These are phyloP conservation scores for Vigna radiata DNA, from an alignment of 306 rosid species.

Conservation along the genomic window DNA sequence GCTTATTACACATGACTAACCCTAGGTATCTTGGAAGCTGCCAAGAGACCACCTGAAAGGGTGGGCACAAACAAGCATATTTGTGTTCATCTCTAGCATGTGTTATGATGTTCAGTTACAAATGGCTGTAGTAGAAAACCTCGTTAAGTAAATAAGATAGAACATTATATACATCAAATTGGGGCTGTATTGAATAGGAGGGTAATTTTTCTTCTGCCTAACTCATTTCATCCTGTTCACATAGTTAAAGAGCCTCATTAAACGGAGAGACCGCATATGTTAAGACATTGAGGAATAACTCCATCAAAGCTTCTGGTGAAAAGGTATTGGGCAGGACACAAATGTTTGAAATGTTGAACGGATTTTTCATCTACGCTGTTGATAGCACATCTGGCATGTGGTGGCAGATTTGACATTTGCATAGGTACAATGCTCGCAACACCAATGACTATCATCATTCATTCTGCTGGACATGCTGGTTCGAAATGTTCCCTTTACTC, in stretches of 20 bases:
- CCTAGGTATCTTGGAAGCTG: slow-evolving; percentile 36
- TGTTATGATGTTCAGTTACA: slow-evolving; percentile 44
- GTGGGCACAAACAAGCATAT: slow-evolving; percentile 45
- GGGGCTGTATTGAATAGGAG: slow-evolving; percentile 27
- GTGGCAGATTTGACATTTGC: slow-evolving; percentile 55
- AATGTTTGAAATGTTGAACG: slow-evolving; percentile 18
- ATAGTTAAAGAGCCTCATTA: slow-evolving; percentile 27
- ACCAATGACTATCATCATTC: slow-evolving; percentile 53
- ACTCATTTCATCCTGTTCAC: slow-evolving; percentile 35
- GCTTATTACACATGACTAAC: slow-evolving; percentile 32
- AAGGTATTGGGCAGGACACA: slow-evolving; percentile 27
- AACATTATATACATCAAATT: slow-evolving; percentile 52
- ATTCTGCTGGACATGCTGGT: slow-evolving; percentile 40
- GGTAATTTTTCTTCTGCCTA: slow-evolving; percentile 33
- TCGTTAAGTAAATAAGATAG: slow-evolving; percentile 17
- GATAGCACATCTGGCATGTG: slow-evolving; percentile 61
- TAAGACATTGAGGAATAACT: neutral
- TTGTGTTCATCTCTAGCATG: slow-evolving; percentile 45
- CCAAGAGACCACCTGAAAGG: slow-evolving; percentile 38
- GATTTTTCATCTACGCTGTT: slow-evolving; percentile 46
- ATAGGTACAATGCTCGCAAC: slow-evolving; percentile 58
- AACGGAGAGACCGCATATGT: slow-evolving; percentile 34
- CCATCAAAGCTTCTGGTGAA: slow-evolving; percentile 24
- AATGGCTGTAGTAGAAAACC: slow-evolving; percentile 49
- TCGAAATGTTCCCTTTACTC: slow-evolving; percentile 55